Conservation (phyloP, 2,329 filamentous ascomycete genomes). For the Cordyceps cicadae region DNA sequence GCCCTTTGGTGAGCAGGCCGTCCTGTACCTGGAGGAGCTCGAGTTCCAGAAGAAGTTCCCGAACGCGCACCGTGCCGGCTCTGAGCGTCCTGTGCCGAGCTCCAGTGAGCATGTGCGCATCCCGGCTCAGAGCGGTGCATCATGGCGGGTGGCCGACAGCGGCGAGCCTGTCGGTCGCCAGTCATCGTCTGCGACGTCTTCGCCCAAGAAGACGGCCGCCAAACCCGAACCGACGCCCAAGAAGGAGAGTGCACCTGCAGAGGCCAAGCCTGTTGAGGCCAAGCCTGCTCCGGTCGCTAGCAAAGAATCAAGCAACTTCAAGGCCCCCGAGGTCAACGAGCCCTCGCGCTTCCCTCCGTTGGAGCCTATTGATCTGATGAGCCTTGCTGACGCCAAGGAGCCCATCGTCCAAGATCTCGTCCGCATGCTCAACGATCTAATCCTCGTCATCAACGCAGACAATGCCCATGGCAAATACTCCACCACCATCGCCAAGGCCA, state of each 20-base stretch:
- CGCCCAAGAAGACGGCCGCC: conserved; percentile 23
- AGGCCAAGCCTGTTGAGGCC: conserved; percentile 18
- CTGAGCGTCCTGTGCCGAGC: conserved; percentile 22
- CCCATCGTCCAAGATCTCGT: conserved; percentile 87
- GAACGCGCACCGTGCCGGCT: conserved; percentile 36
- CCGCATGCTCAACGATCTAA: conserved; percentile 92
- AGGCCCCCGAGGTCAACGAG: conserved; percentile 56
- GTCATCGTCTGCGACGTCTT: conserved; percentile 43
- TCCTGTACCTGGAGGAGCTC: conserved; percentile 90
- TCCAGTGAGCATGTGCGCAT: conserved; percentile 67
- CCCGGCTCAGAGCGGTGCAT: conserved; percentile 75
- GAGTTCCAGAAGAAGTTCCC: conserved; percentile 84
- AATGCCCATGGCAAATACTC: conserved; percentile 69
- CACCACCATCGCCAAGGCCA: conserved; percentile 73
- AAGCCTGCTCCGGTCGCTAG: conserved; percentile 18
- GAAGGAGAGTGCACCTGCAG: conserved; percentile 13
- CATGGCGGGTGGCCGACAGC: conserved; percentile 65
- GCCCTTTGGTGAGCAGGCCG: conserved; percentile 87
- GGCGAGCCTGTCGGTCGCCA: conserved; percentile 50
- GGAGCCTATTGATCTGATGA: conserved; percentile 68
- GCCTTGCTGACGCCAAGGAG: conserved; percentile 67
- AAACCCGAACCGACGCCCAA: conserved; percentile 23
- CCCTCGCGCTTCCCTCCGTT: conserved; percentile 56
- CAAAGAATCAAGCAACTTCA: conserved; percentile 30
- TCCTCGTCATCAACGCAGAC: conserved; percentile 86